Evolutionary conservation across 2,329 filamentous ascomycete genomes (phyloP), one percentile per base, ranked within the genome.

Genomic region (Cladosporium austrohemisphaericum): DNA sequence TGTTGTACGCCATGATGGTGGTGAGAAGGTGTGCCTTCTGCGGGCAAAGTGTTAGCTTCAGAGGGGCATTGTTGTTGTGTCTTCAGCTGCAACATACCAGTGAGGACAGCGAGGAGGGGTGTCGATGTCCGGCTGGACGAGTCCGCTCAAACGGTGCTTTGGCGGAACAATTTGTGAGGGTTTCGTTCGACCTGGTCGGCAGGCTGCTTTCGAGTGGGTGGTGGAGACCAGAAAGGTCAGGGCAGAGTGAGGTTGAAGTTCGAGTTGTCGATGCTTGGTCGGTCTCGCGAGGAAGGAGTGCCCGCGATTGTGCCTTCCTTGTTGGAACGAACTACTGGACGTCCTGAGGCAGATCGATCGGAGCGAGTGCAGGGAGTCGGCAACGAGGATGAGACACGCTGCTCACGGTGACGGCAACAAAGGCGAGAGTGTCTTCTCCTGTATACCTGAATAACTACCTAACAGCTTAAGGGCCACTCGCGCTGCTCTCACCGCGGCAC

Each of bases 1-100:
- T 52, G 31, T 52, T 52, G 45, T 52, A 52, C 23, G 50, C 50
- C 50, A 52, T 52, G n/a, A n/a, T n/a, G 26, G 22, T 50, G 37
- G 26, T n/a, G 18, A 14, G 11, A 26, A 13, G 18, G 44, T 11
- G 16, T 31, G 33, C 25, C 44, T 38, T 33, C 44, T 47, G 44
- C 18, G n/a, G 14, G 10, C 16, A 33, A n/a, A 6, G 14, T 22
- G 44, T 47, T 25, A 47, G 44, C 33, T 31, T 16, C 16, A 11
- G 23, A 7, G 4, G 29, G 5, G 16, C 2, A 19, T 16, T 29
- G 43, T 37, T 33, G 32, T n/a, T 32, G 23, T 18, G 43, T 7
- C 16, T 22, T 23, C 29, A 26, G 37, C 37, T 40, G 37, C 43
- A 36, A 19, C 33, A n/a, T 46, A 46, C 43, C 43, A 26, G 23